These are phyloP conservation scores for Erucastrum elatum DNA, from an alignment of 345 rosid species.

Conservation along the genomic window DNA sequence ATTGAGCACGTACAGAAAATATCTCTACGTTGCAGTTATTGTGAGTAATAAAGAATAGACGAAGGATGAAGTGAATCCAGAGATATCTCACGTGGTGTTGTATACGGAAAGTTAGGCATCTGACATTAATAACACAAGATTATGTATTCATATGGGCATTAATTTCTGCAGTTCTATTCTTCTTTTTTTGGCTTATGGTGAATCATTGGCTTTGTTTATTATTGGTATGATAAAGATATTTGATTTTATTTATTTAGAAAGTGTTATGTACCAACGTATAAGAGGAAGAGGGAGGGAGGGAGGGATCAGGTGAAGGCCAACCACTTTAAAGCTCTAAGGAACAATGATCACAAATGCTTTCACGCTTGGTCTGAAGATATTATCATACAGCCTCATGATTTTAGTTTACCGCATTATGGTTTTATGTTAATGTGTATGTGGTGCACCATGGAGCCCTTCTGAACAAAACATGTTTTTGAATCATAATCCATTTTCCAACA, in stretches of 20 bases:
- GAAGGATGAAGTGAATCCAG: slow-evolving; percentile 1
- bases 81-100: slow-evolving; percentile 37
- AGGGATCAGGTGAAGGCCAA: no score
- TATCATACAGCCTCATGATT: slow-evolving; percentile 37
- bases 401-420: slow-evolving; percentile 31
- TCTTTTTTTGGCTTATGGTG: slow-evolving; percentile 9
- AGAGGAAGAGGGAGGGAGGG: no score
- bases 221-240: neutral
- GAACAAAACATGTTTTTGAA: slow-evolving; percentile 36
- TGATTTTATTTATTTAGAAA: neutral
- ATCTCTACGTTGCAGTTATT: neutral
- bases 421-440: slow-evolving; percentile 21
- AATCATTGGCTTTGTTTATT: slow-evolving; percentile 16
- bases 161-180: slow-evolving; percentile 17
- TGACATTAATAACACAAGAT: slow-evolving; percentile 26
- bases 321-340: slow-evolving; percentile 5
- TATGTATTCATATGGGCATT: slow-evolving; percentile 23
- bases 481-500: slow-evolving; percentile 33
- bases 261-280: neutral
- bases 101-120: slow-evolving; percentile 34
- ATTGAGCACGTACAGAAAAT: neutral
- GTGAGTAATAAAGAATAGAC: neutral
- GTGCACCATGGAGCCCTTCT: slow-evolving; percentile 39
- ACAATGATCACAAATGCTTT: slow-evolving; percentile 36
- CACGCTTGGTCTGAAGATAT: slow-evolving; percentile 41